Conservation (phyloP, 345 rosid genomes). For the Erucastrum elatum region DNA sequence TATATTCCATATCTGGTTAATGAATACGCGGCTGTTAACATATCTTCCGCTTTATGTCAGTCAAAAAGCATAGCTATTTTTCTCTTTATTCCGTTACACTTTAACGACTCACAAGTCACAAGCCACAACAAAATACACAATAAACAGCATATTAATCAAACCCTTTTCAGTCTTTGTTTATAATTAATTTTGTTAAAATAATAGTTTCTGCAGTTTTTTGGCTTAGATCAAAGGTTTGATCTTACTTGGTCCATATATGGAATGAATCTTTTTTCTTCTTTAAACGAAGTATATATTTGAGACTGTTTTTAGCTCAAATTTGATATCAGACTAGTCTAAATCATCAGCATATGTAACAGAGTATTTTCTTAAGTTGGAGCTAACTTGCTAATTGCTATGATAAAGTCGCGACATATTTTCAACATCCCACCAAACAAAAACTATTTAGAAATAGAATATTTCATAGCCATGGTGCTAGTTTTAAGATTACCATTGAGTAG, state of each 20-base stretch:
- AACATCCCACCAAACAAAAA: slow-evolving; percentile 14
- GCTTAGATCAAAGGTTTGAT: background rate
- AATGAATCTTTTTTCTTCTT: background rate
- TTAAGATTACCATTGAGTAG: slow-evolving; percentile 18
- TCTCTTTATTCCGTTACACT: slow-evolving; percentile 38
- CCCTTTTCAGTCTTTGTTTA: slow-evolving; percentile 13
- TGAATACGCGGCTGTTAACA: slow-evolving; percentile 30
- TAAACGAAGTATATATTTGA: background rate
- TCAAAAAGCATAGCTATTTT: slow-evolving; percentile 25
- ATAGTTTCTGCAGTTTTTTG: background rate
- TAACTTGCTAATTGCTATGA: background rate
- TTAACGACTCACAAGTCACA: slow-evolving; percentile 20
- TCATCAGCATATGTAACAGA: background rate
- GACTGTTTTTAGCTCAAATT: background rate
- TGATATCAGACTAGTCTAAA: background rate
- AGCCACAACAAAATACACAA: slow-evolving; percentile 2
- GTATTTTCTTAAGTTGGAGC: background rate
- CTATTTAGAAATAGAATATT: background rate
- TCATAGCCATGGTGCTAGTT: background rate
- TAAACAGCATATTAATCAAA: background rate
- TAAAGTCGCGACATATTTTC: background rate
- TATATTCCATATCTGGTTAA: slow-evolving; percentile 25
- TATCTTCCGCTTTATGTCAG: slow-evolving; percentile 28
- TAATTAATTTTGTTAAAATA: background rate
- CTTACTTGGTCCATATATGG: background rate